Conservation (phyloP, 345 rosid species). For the Triadica sebifera region DNA sequence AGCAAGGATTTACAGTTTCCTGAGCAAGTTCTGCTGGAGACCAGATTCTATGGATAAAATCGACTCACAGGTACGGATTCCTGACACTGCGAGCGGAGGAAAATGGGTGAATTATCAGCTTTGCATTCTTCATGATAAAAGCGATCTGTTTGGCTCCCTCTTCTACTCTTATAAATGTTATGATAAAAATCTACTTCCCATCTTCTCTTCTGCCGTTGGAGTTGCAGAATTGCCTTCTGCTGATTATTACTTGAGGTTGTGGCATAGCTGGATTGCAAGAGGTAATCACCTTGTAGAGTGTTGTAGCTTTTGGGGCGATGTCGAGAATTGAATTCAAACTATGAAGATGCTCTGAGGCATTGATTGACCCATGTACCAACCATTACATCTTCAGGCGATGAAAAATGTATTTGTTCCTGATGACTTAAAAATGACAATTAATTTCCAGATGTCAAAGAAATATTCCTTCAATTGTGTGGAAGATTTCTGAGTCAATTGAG, state of each 20-base stretch:
- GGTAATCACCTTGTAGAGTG: conserved; percentile 3
- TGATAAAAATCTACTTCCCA: not conserved
- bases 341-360: not conserved
- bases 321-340: conserved; percentile 4
- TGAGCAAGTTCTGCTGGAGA: not conserved
- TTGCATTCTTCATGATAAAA: conserved; percentile 5
- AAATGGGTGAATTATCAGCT: conserved; percentile 11
- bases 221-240: not conserved
- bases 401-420: conserved; percentile 21
- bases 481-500: conserved; percentile 2
- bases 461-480: conserved; percentile 1
- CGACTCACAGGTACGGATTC: conserved; percentile 7
- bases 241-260: not conserved
- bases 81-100: not conserved
- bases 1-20: conserved; percentile 7
- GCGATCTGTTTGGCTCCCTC: not conserved
- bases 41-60: not conserved
- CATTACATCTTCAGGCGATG: not conserved
- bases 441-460: not conserved
- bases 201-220: not conserved
- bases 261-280: conserved; percentile 5
- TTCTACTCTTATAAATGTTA: conserved; percentile 11
- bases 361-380: not conserved
- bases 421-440: conserved; percentile 8
- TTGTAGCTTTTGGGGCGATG: conserved; percentile 3